phyloP scores from a whole-genome alignment of 2,329 filamentous ascomycete genomes.

The Hypomyces rosellus region DNA sequence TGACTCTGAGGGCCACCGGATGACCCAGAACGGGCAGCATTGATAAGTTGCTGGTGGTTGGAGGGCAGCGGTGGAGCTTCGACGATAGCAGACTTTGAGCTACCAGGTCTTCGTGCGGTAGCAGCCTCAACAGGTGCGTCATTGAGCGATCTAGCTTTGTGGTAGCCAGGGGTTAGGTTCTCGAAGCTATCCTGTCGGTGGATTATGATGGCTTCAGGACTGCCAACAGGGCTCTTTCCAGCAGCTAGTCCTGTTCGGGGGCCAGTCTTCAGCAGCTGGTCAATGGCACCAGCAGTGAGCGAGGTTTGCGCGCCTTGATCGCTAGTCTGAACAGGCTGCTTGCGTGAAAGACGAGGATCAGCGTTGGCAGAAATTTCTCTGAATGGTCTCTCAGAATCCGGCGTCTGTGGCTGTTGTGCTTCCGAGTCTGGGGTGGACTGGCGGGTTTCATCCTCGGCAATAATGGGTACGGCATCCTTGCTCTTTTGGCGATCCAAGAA shows the following conservation, averaged over 20 bases:
- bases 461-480: slow-evolving; percentile 38
- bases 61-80: slow-evolving; percentile 65
- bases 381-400: slow-evolving; percentile 53
- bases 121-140: slow-evolving; percentile 32
- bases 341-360: slow-evolving; percentile 33
- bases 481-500: slow-evolving; percentile 40
- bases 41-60: slow-evolving; percentile 80
- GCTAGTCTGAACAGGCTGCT: slow-evolving; percentile 38
- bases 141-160: slow-evolving; percentile 33
- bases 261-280: slow-evolving; percentile 58
- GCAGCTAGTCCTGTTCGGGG: slow-evolving; percentile 17
- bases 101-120: slow-evolving; percentile 55
- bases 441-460: slow-evolving; percentile 60
- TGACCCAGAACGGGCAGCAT: slow-evolving; percentile 62
- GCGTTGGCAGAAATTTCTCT: slow-evolving; percentile 58
- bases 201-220: slow-evolving; percentile 35
- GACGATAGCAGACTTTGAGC: slow-evolving; percentile 42
- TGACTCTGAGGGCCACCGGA: slow-evolving; percentile 30
- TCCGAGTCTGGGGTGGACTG: slow-evolving; percentile 40
- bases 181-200: slow-evolving; percentile 44
- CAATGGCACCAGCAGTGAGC: slow-evolving; percentile 75
- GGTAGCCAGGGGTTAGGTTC: slow-evolving; percentile 34
- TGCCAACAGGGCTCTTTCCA: slow-evolving; percentile 29
- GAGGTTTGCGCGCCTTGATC: slow-evolving; percentile 79
- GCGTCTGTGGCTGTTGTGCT: slow-evolving; percentile 35